phyloP scores from a whole-genome alignment of 805 yeast species.

The Grigorovia humatica region DNA sequence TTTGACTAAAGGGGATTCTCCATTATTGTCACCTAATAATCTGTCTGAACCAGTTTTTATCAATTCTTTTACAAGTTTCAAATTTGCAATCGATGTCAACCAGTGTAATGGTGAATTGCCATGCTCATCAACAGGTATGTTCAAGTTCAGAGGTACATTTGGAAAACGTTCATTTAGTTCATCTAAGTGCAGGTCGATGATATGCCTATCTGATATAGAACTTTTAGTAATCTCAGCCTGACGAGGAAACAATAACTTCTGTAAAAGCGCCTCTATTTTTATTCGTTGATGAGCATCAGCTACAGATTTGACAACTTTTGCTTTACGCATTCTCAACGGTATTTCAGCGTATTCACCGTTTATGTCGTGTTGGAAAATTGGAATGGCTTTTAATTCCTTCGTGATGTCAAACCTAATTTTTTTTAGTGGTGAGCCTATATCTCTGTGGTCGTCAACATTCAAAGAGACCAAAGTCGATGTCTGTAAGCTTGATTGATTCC shows the following conservation, averaged over 20 bases:
- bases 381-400: slow-evolving; percentile 4
- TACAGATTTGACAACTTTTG: background rate
- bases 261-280: slow-evolving; percentile 25
- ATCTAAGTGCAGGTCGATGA: slow-evolving; percentile 14
- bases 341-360: slow-evolving; percentile 3
- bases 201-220: background rate
- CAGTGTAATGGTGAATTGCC: slow-evolving; percentile 94
- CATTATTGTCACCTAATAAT: slow-evolving; percentile 58
- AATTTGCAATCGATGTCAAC: slow-evolving; percentile 86
- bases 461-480: background rate
- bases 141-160: slow-evolving; percentile 39
- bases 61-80: slow-evolving; percentile 55
- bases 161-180: slow-evolving; percentile 21
- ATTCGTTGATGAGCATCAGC: slow-evolving; percentile 16
- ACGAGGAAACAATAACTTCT: slow-evolving; percentile 23
- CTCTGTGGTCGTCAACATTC: slow-evolving; percentile 9
- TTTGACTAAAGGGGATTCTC: slow-evolving; percentile 80
- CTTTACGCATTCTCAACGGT: slow-evolving; percentile 6
- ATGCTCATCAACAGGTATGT: slow-evolving; percentile 82
- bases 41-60: slow-evolving; percentile 61
- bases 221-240: slow-evolving; percentile 1
- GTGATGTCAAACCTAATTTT: slow-evolving; percentile 11
- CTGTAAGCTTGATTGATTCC: background rate
- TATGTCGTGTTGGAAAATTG: slow-evolving; percentile 12
- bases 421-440: slow-evolving; percentile 22